Evolutionary conservation across 2,329 filamentous ascomycete genomes (phyloP), one percentile per base, ranked within the genome.

Genomic region (Nemania sp.): DNA sequence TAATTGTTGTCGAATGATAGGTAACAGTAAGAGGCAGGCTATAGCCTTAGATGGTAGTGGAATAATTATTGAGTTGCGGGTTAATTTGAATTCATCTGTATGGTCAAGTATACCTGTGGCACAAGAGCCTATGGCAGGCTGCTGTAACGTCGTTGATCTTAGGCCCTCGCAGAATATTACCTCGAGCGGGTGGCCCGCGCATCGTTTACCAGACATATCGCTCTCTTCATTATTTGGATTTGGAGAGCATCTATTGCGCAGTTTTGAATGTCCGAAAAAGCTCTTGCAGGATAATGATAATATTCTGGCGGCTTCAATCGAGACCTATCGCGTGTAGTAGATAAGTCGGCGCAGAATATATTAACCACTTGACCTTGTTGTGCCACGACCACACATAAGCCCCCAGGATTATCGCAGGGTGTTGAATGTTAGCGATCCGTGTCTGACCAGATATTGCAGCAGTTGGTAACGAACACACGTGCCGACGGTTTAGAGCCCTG

Each of bases 161-260:
- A 45, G 13, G 41, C 15, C 41, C 41, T 45, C 41, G 41, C 41
- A 45, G 13, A 45, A 18, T 45, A 45, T 45, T 45, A n/a, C 41
- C 41, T 45, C 7, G 41, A n/a, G 41, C 41, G 41, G 41, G 41
- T 45, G 41, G 15, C 15, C 41, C 41, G 41, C 41, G 41, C 41
- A 15, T 18, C 15, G 41, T n/a, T 45, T 8, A 45, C 41, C n/a
- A 45, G 41, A 45, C 5, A n/a, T 45, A 45, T n/a, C 7, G 41
- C 41, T 18, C 35, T 41, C 35, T 41, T 45, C 41, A 45, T 45
- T n/a, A 45, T 45, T n/a, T 45, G 41, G 15, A 45, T 45, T 45
- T 45, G 41, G 41, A 45, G 41, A 45, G 5, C 41, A 45, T 18
- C 4, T 18, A 45, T n/a, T 45, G 41, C n/a, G 41, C 41, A 45